Evolutionary conservation across 176 grass and related monocot species (phyloP).

Genomic region (Secale cereale): DNA sequence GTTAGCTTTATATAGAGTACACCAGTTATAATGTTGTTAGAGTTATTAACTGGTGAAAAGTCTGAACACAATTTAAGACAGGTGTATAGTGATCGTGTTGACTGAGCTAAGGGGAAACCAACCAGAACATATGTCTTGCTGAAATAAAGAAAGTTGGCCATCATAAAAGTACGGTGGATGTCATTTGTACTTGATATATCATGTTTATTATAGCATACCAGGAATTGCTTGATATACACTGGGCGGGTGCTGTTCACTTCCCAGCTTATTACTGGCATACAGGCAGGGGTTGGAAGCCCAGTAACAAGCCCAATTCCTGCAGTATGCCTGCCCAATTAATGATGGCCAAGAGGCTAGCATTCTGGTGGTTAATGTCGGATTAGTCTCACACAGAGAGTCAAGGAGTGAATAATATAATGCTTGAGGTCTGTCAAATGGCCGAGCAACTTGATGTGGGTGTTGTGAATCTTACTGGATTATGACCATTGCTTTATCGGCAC

Average conservation of each 20-base stretch:
- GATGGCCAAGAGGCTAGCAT: background rate
- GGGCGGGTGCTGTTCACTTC: background rate
- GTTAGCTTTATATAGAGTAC: background rate
- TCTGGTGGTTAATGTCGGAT: background rate
- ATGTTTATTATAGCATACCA: background rate
- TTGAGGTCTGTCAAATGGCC: background rate
- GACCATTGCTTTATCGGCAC: background rate
- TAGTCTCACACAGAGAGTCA: background rate
- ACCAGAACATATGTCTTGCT: background rate
- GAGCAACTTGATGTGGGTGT: background rate
- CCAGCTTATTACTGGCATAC: background rate
- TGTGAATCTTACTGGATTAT: background rate
- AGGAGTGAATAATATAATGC: background rate
- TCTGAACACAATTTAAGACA: background rate
- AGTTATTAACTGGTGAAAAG: background rate
- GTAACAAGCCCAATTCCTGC: background rate
- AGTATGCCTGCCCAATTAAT: background rate
- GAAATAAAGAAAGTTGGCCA: background rate
- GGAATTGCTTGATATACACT: background rate
- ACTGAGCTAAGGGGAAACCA: background rate
- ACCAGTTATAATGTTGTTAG: background rate
- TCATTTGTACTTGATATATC: background rate
- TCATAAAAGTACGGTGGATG: background rate
- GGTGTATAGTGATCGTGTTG: background rate
- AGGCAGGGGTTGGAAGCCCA: background rate